Evolutionary conservation across 371 early-diverging fungal genomes (phyloP).

Genomic region (Parasitella parasitica): DNA sequence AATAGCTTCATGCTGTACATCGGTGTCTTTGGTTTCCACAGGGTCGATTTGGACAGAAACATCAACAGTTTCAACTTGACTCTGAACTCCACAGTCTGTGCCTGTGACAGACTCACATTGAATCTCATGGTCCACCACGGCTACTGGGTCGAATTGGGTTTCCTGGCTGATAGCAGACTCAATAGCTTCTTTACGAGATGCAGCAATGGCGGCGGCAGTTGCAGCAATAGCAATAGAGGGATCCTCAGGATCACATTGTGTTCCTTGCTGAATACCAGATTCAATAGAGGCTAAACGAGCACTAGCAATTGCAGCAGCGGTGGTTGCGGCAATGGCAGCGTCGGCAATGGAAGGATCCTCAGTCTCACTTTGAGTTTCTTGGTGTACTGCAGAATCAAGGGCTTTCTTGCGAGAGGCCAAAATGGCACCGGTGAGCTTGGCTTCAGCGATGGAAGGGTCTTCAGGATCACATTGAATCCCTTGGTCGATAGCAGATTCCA

Average conservation of each 20-base stretch:
- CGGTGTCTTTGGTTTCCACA: not conserved
- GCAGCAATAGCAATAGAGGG: slow-evolving; percentile 1
- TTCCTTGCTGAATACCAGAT: not conserved
- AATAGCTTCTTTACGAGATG: not conserved
- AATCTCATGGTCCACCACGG: slow-evolving; percentile 12
- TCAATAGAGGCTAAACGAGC: not conserved
- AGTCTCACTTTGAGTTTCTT: not conserved
- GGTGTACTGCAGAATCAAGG: not conserved
- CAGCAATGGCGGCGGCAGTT: slow-evolving; percentile 1
- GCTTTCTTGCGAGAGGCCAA: not conserved
- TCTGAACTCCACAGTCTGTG: slow-evolving; percentile 7
- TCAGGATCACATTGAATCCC: slow-evolving; percentile 13
- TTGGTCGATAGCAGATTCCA: slow-evolving; percentile 1
- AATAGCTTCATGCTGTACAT: not conserved
- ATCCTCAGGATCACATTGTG: slow-evolving; percentile 1
- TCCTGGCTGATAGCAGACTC: not conserved
- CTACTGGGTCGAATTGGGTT: not conserved
- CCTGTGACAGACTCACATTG: not conserved
- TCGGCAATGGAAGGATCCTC: slow-evolving; percentile 10
- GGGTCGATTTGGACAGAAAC: slow-evolving; percentile 7
- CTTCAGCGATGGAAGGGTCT: slow-evolving; percentile 2
- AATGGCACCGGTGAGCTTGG: slow-evolving; percentile 10
- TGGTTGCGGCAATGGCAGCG: slow-evolving; percentile 3
- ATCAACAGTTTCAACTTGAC: slow-evolving; percentile 3
- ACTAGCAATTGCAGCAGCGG: not conserved